These are phyloP conservation scores for Jaltomata sinuosa DNA, from an alignment of 257 asterid genomes.

Conservation along the genomic window DNA sequence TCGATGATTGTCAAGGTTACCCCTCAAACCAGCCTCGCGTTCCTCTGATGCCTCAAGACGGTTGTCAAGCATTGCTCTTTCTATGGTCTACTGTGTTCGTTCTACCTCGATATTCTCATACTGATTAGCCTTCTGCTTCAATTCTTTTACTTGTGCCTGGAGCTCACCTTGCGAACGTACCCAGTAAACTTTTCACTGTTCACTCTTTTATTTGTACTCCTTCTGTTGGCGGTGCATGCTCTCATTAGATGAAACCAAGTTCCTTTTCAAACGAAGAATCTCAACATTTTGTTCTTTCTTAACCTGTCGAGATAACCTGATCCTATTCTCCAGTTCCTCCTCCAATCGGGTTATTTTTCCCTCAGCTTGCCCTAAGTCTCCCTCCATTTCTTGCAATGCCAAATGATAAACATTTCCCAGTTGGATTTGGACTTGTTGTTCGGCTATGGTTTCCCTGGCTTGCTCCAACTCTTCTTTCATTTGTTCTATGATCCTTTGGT, in stretches of 20 bases:
- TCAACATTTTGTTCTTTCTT: not conserved
- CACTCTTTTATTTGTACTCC: no score
- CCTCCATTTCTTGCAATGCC: not conserved
- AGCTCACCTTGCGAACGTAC: not conserved
- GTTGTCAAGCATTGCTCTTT: not conserved
- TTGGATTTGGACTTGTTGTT: not conserved
- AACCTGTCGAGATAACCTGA: not conserved
- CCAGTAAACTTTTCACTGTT: not conserved
- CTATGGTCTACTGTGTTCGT: not conserved
- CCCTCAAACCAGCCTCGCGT: not conserved
- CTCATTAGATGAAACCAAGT: not conserved
- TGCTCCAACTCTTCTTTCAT: not conserved
- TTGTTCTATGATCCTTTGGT: not conserved
- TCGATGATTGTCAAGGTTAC: not conserved
- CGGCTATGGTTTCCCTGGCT: not conserved
- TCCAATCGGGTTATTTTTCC: not conserved
- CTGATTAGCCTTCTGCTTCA: not conserved
- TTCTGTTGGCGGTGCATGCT: not conserved
- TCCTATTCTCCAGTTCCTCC: not conserved
- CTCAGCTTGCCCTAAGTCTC: not conserved
- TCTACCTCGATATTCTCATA: not conserved
- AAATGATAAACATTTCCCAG: not conserved
- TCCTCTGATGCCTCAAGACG: not conserved
- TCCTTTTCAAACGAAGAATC: not conserved
- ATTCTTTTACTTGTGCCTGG: not conserved